These are phyloP conservation scores for Astrocystis sublimbata DNA, from an alignment of 495 filamentous ascomycete species.

Conservation along the genomic window DNA sequence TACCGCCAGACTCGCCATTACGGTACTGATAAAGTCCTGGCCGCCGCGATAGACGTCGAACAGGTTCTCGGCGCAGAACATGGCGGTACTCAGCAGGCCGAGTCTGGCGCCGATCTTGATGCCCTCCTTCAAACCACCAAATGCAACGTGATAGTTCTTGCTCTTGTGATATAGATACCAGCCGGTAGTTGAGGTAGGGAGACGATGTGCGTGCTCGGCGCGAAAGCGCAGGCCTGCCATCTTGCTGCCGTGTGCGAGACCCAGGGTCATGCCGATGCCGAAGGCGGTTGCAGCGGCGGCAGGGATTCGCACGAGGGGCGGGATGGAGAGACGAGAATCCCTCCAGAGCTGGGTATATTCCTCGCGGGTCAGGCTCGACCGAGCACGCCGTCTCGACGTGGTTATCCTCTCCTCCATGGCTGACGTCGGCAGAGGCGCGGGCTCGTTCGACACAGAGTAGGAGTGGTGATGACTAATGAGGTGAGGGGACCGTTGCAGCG, in stretches of 20 bases:
- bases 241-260: constrained; percentile 69
- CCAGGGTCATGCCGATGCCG: constrained; percentile 65
- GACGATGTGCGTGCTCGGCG: constrained; percentile 91
- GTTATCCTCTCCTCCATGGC: constrained; percentile 13
- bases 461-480: no score
- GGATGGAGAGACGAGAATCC: constrained; percentile 63
- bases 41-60: constrained; percentile 74
- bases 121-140: constrained; percentile 75
- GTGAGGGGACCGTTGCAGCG: no score
- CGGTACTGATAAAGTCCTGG: constrained; percentile 72
- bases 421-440: not conserved
- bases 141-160: constrained; percentile 84
- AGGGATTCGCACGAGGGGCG: constrained; percentile 59
- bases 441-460: no score
- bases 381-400: constrained; percentile 11
- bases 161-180: constrained; percentile 98
- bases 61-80: constrained; percentile 79
- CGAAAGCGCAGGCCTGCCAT: constrained; percentile 78
- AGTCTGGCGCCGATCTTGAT: constrained; percentile 72
- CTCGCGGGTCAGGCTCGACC: constrained; percentile 26
- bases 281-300: constrained; percentile 60
- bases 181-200: constrained; percentile 74
- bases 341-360: constrained; percentile 34
- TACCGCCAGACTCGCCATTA: constrained; percentile 76
- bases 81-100: constrained; percentile 62